Percentiles rank a stretch among this genome's conserved stretches.
These are phyloP conservation scores for Letharia lupina DNA, from an alignment of 495 filamentous ascomycete genomes.

Conservation along the genomic window DNA sequence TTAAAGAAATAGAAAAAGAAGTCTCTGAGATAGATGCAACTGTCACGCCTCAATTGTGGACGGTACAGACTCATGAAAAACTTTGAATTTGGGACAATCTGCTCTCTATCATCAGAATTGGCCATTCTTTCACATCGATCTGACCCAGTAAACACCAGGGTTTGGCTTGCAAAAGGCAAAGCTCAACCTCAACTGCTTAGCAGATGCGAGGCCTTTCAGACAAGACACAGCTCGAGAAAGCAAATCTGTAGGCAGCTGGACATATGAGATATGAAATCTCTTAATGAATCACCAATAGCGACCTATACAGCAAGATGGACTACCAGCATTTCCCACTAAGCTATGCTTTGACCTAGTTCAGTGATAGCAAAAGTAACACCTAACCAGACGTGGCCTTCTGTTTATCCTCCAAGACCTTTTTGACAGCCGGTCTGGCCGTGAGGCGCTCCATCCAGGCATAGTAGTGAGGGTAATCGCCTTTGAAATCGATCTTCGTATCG, in stretches of 20 bases:
- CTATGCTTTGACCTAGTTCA: background rate
- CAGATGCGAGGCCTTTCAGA: background rate
- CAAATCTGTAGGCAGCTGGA: background rate
- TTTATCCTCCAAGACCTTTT: constrained; percentile 35
- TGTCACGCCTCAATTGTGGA: too few species aligned
- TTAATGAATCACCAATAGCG: background rate
- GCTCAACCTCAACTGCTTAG: background rate
- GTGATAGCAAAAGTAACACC: background rate
- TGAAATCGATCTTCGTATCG: constrained; percentile 26
- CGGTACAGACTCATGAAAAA: background rate
- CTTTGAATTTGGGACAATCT: background rate
- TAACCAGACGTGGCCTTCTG: constrained; percentile 17
- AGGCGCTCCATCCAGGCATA: constrained; percentile 39
- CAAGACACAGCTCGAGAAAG: background rate
- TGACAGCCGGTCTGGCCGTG: constrained; percentile 33
- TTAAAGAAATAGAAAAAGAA: background rate
- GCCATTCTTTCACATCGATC: background rate
- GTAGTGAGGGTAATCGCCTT: constrained; percentile 35
- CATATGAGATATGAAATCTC: background rate
- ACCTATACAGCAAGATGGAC: background rate
- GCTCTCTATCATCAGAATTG: background rate
- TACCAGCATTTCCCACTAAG: background rate
- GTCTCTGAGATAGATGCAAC: background rate
- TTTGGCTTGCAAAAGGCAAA: background rate
- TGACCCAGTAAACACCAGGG: background rate